Base-by-base conservation (phyloP, 1,284 basidiomycete species). In the Trametes hirsuta region DNA sequence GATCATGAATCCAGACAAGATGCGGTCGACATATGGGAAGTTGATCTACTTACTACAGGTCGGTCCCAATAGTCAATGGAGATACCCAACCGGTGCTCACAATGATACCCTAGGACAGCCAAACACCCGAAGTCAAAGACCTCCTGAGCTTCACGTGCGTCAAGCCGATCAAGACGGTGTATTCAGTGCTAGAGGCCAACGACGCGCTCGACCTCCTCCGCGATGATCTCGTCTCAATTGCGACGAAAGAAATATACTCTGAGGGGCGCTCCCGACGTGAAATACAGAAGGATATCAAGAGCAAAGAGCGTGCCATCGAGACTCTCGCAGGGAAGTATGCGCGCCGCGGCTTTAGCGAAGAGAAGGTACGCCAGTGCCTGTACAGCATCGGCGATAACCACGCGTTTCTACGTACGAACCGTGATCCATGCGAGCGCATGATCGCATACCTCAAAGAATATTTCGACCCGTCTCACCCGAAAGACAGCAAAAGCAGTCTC, bases 341-440 rank as follows among this genome's bases (percentile, higher is more conserved):
- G 30, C 80, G 81, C 8, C 75, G 78, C 14, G 82, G 79, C 9
- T 77, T 91, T 14, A 75, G 77, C 11, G 84, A 85, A 64, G 91
- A 92, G 68, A 74, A 79, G 45, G 76, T 91, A 12, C 80, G 87
- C 30, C 88, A 92, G 70, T 92, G 91, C 69, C 74, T 93, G 37
- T 93, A 93, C 71, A 90, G 87, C 66, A 93, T 93, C 55, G 89
- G 90, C 9, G 91, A 93, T 72, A 93, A 93, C 67, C 89, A 92
- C 68, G 88, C 91, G 8, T 93, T 93, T 80, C 74, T 93, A 63
- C 83, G 91, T 22, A 83, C 82, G 53, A 93, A 93, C 68, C 87
- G 91, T 41, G 91, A 93, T 70, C 91, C 91, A 50, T 93, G 91
- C 73, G 91, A 93, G 59, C 80, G 81, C 59, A 90, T 93, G 88